phyloP scores from a whole-genome alignment of 495 filamentous ascomycete genomes.

The Tetracladium marchalianum region DNA sequence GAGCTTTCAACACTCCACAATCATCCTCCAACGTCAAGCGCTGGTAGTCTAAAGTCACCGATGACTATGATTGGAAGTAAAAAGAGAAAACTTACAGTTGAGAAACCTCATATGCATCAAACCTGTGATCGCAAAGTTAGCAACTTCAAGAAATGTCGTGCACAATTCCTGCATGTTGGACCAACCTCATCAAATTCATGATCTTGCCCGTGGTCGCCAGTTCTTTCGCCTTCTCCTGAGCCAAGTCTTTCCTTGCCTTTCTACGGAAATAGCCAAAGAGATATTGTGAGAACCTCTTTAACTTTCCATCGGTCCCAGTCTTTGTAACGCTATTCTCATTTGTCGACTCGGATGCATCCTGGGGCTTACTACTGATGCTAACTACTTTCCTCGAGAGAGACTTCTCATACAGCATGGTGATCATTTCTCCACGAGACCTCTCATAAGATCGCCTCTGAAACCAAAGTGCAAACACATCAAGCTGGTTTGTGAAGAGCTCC shows the following conservation, averaged over 20 bases:
- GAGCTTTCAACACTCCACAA: too few relatives aligned
- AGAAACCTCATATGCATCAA: constrained; percentile 72
- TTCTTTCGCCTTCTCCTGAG: constrained; percentile 27
- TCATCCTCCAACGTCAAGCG: too few relatives aligned
- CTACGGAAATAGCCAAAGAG: constrained; percentile 5
- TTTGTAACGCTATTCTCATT: constrained; percentile 18
- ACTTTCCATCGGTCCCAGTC: constrained; percentile 1
- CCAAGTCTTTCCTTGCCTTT: constrained; percentile 17
- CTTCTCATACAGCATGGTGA: constrained; percentile 84
- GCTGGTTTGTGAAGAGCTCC: constrained; percentile 53
- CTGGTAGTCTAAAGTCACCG: too few relatives aligned
- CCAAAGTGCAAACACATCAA: constrained; percentile 62
- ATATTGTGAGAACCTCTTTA: constrained; percentile 2
- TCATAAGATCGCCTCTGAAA: constrained; percentile 68
- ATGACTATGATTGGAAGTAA: too few relatives aligned
- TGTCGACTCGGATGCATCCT: constrained; percentile 18
- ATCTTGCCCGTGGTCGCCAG: constrained; percentile 76
- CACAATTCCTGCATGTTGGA: neutral
- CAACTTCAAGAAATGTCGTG: neutral
- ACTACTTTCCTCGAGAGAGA: constrained; percentile 66
- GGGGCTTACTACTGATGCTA: constrained; percentile 30
- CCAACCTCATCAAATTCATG: constrained; percentile 60
- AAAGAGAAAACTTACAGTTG: constrained; percentile 30
- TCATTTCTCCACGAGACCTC: constrained; percentile 70
- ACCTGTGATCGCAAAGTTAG: constrained; percentile 3